Evolutionary conservation across 2,329 filamentous ascomycete genomes (phyloP).

Genomic region (Fusarium veterinarium): DNA sequence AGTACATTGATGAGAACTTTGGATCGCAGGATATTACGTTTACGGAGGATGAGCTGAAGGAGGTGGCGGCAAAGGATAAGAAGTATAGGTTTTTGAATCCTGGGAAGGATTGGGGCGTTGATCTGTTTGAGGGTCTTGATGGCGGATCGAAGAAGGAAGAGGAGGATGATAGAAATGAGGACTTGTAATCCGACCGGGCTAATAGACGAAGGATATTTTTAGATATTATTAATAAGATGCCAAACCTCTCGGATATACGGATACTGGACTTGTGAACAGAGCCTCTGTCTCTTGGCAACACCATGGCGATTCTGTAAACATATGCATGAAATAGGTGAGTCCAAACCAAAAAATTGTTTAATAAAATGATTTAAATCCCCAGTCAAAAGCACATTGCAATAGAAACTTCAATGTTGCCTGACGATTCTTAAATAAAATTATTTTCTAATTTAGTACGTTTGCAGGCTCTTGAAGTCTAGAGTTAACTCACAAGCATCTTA

Average conservation of each 20-base stretch:
- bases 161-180: slow-evolving; percentile 9
- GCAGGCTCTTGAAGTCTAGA: too few species aligned
- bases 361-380: fast-evolving
- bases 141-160: slow-evolving; percentile 45
- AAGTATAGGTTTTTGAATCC: slow-evolving; percentile 54
- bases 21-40: slow-evolving; percentile 29
- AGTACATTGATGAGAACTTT: slow-evolving; percentile 38
- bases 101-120: slow-evolving; percentile 52
- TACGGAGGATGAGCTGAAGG: slow-evolving; percentile 47
- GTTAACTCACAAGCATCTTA: too few species aligned
- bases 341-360: fast-evolving
- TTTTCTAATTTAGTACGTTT: too few species aligned
- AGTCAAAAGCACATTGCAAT: fast-evolving
- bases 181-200: slow-evolving; percentile 4
- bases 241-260: background rate
- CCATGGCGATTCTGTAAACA: fast-evolving
- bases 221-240: background rate
- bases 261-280: background rate
- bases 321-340: fast-evolving
- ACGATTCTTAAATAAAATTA: background rate
- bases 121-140: slow-evolving; percentile 55
- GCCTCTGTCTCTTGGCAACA: background rate
- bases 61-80: slow-evolving; percentile 44
- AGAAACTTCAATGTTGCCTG: fast-evolving
- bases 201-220: background rate